Evolutionary conservation across 768 basidiomycete species (phyloP), one percentile per base, ranked within the genome.

Genomic region (Exidia glandulosa): DNA sequence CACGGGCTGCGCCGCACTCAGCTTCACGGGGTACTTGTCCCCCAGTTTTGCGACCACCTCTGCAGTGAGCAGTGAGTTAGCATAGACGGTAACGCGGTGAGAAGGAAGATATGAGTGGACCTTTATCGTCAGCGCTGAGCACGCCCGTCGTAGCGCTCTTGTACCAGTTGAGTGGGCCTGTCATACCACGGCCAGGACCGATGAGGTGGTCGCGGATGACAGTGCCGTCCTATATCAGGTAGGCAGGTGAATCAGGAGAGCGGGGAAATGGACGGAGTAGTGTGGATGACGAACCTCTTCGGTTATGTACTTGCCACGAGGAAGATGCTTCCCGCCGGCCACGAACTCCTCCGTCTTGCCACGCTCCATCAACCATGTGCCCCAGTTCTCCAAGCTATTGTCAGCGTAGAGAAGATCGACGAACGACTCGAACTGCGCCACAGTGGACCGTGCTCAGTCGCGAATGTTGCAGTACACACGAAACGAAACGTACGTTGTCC

Each of bases 401-500:
- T 14, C 1, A 6, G 29, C 23, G 37, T 41, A n/a, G 10, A 52
- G 33, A 23, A 29, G 16, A 12, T 59, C 27, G 50, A 27, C 27
- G 37, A 58, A 25, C 2, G 14, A 34, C 12, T 58, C 14, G 1
- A 57, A 29, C 54, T 23, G 37, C 3, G 50, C 4, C 34, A 16
- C 34, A 36, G n/a, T n/a, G n/a, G n/a, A 13, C n/a, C n/a, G 16
- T 7, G 34, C 34, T 7, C 52, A 6, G 13, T 33, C 37, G 27
- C 45, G 48, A 5, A 33, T 23, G n/a, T 23, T 10, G 27, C 66
- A 7, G 34, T 36, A 36, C 34, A 36, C 7, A 7, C 34, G 34
- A 36, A 7, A 16, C 34, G 19, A 45, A 10, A 45, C 72, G 16
- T 27, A 78, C 77, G 64, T 77, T 68, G 12, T 74, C 66, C 59